phyloP scores from a whole-genome alignment of 305 asterid genomes.

The Fraxinus dipetala region DNA sequence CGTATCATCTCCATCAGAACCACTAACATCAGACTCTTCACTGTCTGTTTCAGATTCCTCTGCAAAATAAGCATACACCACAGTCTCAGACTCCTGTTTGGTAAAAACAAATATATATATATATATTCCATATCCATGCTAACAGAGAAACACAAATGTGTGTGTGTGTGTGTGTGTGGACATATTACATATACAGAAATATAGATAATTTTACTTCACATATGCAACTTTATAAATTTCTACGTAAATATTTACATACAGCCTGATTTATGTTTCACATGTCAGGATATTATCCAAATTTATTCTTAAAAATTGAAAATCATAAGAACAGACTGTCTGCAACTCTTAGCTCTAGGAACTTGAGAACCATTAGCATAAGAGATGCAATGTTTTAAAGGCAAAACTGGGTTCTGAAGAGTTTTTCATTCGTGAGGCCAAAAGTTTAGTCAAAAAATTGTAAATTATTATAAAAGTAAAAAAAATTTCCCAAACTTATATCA shows the following conservation, averaged over 20 bases:
- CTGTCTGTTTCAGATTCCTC: constrained; percentile 94
- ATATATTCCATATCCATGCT: neutral
- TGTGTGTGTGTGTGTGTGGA: neutral
- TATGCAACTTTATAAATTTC: neutral
- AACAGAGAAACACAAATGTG: neutral
- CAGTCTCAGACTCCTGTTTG: constrained; percentile 5
- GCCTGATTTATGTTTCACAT: neutral
- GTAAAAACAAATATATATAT: neutral
- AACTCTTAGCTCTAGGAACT: neutral
- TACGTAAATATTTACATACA: neutral
- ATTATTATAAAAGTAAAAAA: neutral
- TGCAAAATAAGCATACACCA: constrained; percentile 37
- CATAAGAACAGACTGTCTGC: neutral
- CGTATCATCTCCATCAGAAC: constrained; percentile 94
- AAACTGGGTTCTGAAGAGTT: neutral
- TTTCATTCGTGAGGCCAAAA: neutral
- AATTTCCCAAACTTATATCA: too few relatives aligned
- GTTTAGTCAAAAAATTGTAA: neutral
- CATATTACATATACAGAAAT: neutral
- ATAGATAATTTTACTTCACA: neutral
- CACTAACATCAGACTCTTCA: constrained; percentile 95
- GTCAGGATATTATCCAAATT: neutral
- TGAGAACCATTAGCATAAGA: neutral
- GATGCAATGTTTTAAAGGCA: neutral
- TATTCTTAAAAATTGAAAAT: neutral